A percentile compares a stretch with the other conserved stretches of the same genome.
Evolutionary conservation across 78 protist species (phyloP).

Genomic region (Blattamonas nauphoetae): DNA sequence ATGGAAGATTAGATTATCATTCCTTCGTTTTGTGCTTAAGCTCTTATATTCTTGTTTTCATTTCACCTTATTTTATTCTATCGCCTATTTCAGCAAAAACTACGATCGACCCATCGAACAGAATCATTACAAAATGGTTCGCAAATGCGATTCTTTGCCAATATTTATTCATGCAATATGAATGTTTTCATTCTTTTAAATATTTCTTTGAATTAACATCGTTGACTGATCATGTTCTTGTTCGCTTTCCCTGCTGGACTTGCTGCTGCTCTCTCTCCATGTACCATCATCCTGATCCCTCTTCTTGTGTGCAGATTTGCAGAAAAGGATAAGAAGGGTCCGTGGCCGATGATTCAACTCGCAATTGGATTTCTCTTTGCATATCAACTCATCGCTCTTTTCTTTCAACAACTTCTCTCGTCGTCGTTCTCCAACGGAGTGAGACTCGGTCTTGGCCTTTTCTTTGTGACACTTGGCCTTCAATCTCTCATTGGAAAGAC

Average conservation of each 20-base stretch:
- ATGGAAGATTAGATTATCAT: too few species aligned
- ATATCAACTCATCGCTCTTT: background rate
- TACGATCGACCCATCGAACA: too few species aligned
- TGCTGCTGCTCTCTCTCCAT: conserved; percentile 1
- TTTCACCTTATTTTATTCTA: too few species aligned
- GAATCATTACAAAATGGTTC: too few species aligned
- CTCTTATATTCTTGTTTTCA: too few species aligned
- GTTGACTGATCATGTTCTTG: too few species aligned
- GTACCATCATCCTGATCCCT: background rate
- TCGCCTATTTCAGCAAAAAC: too few species aligned
- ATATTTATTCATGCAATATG: too few species aligned
- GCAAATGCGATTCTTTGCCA: too few species aligned
- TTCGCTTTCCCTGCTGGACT: background rate
- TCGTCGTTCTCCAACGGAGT: background rate
- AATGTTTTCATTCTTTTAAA: too few species aligned
- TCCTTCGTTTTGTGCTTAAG: too few species aligned
- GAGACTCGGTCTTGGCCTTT: background rate
- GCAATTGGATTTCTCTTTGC: background rate
- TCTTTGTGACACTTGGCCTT: background rate
- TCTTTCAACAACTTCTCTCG: background rate
- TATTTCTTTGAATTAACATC: too few species aligned
- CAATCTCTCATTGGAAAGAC: conserved; percentile 1
- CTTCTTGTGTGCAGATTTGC: background rate
- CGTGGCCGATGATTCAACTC: background rate
- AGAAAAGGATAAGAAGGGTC: background rate